A percentile compares a stretch with the other conserved stretches of the same genome.
These are phyloP conservation scores for Stipa capillata DNA, from an alignment of 176 grass and related monocot species.

Conservation along the genomic window DNA sequence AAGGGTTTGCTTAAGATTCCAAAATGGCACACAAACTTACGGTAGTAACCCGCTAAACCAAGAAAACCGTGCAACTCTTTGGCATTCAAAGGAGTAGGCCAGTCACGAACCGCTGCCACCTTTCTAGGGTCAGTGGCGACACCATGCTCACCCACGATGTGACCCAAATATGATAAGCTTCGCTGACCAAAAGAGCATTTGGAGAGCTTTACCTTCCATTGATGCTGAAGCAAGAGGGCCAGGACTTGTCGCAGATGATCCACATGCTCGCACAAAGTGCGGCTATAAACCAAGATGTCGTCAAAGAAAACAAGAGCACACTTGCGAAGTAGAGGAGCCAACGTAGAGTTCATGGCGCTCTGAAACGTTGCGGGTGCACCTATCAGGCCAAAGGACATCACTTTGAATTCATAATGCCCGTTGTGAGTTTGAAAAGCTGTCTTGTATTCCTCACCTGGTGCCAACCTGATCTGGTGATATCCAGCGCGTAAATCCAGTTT, in stretches of 20 bases:
- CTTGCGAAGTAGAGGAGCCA: background rate
- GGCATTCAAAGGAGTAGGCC: background rate
- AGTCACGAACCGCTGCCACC: background rate
- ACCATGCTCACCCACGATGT: background rate
- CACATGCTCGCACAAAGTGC: fast-evolving
- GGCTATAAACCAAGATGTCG: background rate
- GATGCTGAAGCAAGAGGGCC: too few relatives aligned
- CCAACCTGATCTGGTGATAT: background rate
- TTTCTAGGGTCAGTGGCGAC: background rate
- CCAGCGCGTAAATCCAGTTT: background rate
- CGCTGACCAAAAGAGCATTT: background rate
- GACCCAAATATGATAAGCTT: background rate
- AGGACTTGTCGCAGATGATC: too few relatives aligned
- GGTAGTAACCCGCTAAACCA: background rate
- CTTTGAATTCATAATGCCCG: background rate
- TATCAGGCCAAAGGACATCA: too few relatives aligned
- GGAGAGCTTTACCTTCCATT: background rate
- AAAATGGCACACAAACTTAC: background rate
- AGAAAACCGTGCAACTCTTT: background rate
- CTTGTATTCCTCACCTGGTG: background rate
- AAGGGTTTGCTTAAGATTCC: background rate
- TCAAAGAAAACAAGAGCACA: background rate
- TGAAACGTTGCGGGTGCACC: background rate
- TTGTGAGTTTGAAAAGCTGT: background rate
- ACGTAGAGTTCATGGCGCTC: background rate